These are phyloP conservation scores for Ceratocystis alfenasii DNA, from an alignment of 2,329 filamentous ascomycete genomes.

Conservation along the genomic window DNA sequence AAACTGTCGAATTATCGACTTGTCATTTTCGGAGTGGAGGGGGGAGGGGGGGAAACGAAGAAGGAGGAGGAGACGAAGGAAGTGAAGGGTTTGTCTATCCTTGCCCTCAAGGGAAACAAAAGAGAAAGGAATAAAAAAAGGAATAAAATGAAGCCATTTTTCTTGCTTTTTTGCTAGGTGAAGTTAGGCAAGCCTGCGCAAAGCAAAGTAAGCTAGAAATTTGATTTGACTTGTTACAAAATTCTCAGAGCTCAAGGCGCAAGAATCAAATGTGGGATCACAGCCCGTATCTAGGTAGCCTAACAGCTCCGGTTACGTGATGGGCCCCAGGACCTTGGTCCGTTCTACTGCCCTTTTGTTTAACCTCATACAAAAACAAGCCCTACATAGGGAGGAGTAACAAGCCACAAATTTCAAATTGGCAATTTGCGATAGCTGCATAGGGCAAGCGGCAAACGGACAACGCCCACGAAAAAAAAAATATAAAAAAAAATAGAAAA, in stretches of 20 bases:
- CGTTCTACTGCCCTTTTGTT: neutral
- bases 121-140: neutral
- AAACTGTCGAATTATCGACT: neutral
- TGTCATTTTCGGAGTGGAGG: too few relatives aligned
- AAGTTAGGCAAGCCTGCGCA: neutral
- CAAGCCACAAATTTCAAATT: constrained; percentile 10
- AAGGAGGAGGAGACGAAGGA: neutral
- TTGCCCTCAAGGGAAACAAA: neutral
- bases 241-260: too few relatives aligned
- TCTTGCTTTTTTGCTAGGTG: neutral
- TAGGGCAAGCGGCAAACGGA: neutral
- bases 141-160: neutral
- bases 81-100: neutral
- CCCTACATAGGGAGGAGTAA: neutral
- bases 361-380: neutral
- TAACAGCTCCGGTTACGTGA: too few relatives aligned
- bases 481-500: neutral
- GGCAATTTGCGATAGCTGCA: neutral
- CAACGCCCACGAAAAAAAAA: constrained; percentile 3
- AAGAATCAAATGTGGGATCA: too few relatives aligned
- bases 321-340: too few relatives aligned
- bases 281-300: too few relatives aligned
- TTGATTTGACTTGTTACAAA: neutral
- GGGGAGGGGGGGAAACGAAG: neutral
- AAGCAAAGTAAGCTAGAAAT: neutral